Base-by-base conservation (phyloP, 805 yeast genomes). In the Phaffomyces opuntiae region DNA sequence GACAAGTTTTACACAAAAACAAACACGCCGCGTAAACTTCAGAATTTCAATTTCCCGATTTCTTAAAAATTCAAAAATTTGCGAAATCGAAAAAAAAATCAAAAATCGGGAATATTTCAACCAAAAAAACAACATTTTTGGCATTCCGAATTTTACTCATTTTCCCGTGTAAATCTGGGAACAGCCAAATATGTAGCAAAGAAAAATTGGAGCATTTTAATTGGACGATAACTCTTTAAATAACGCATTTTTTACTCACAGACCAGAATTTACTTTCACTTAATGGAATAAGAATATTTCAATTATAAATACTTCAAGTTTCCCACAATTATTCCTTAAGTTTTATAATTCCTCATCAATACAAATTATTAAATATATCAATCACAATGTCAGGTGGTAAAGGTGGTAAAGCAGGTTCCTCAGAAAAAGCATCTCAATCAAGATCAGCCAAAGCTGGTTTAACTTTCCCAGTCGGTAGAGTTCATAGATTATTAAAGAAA, bases 401-500 rank as follows among this genome's bases (percentile, higher is more conserved):
- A 71, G 77, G 83, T 79, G 93, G 93, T 68, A 90, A 90, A 77
- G 96, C 96, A 67, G 95, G 96, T 66, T 77, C 95, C 59, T 73
- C 95, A 62, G 90, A 88, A 69, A 91, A 91, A 76, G 89, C 95
- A 64, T 84, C 97, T 67, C 93, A 91, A 77, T 86, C 97, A 47
- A 88, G 98, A 83, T 91, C 98, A 60, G 83, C 96, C 55, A 91
- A 89, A 80, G 97, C 98, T 67, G 98, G 97, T 72, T 81, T 91
- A 67, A 87, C 95, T 63, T 91, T 91, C 95, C 98, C 98, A 77
- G 98, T 91, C 59, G 98, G 98, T 73, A 90, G 98, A 83, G 93
- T 91, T 61, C 96, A 91, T 80, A 83, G 97, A 77, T 80, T 90
- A 62, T 75, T 91, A 66, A 87, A 95, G 82, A 88, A 85, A 75